Evolutionary conservation across 495 filamentous ascomycete genomes (phyloP), one percentile per base, ranked within the genome.

Genomic region (Clohesyomyces aquaticus): DNA sequence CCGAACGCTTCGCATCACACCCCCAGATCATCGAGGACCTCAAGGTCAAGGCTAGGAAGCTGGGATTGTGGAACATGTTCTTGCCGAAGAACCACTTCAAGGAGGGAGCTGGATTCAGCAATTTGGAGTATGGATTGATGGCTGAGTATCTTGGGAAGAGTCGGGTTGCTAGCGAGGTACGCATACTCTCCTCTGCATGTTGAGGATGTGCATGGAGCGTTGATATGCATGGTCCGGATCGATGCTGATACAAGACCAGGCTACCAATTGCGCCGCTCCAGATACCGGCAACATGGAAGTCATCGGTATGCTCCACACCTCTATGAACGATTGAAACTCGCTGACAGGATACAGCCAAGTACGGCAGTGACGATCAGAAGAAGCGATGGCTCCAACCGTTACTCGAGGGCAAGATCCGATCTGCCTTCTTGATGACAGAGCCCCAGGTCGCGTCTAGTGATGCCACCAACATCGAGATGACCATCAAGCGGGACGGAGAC

Each of bases 41-140:
- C 65, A 98, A 98, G 82, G 76, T 78, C 50, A 90, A 90, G 72
- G 94, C 94, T 12, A 83, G 82, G 72, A 81, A 87, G 71, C 79
- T 93, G n/a, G 94, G 94, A 0, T 81, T 98, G 46, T 98, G 94
- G 94, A 98, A 98, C 75, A 89, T 98, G 85, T 98, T 98, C 81
- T 76, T 98, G 61, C 89, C 93, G 48, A 93, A 90, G 78, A 91
- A 86, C 67, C 93, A 97, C 78, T 98, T 96, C 82, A 89, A 86
- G 64, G 89, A 97, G 76, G 93, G 92, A 16, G 92, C 93, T 3
- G 76, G 76, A n/a, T 78, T 78, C 65, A 74, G 71, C 55, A 78
- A 78, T 64, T 51, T 78, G 53, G 76, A 78, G 60, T 78, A 78
- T 61, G 76, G 76, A 6, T 56, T 78, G 12, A 78, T 78, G 76